Percentiles rank a stretch among this genome's conserved stretches.
phyloP scores from a whole-genome alignment of 345 rosid genomes.

The Arabis hirsuta region DNA sequence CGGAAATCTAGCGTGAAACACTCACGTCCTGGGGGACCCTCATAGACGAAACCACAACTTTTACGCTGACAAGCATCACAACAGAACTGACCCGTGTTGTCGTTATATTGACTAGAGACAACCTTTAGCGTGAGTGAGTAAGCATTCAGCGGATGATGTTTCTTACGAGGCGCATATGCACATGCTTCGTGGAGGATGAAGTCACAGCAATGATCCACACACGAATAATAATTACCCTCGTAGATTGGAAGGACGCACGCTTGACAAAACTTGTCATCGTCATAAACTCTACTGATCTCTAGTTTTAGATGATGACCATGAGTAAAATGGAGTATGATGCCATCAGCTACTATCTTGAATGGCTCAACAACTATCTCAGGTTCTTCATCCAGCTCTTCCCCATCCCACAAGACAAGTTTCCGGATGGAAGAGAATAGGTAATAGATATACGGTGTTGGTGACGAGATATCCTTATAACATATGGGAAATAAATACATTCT shows the following conservation, averaged over 20 bases:
- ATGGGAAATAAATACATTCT: conserved; percentile 4
- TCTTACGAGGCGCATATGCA: not conserved
- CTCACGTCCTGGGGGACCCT: not conserved
- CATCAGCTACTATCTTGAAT: not conserved
- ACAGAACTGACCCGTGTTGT: accelerated
- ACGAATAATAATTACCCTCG: not conserved
- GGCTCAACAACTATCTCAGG: not conserved
- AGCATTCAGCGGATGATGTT: not conserved
- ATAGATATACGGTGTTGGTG: conserved; percentile 17
- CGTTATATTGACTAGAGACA: not conserved
- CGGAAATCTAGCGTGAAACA: not conserved
- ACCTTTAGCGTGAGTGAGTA: not conserved
- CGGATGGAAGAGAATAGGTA: not conserved
- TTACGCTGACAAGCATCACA: not conserved
- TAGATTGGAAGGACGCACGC: conserved; percentile 8
- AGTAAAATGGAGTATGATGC: conserved; percentile 10
- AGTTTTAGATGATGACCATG: conserved; percentile 14
- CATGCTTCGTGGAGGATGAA: conserved; percentile 1
- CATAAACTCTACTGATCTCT: not conserved
- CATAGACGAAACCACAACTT: conserved; percentile 6
- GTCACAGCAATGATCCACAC: conserved; percentile 24
- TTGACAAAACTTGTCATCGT: not conserved
- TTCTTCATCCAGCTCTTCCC: conserved; percentile 3
- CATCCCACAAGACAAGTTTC: conserved; percentile 30
- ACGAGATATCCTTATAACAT: conserved; percentile 2